A percentile compares a stretch with the other conserved stretches of the same genome.
Conservation (phyloP, 768 basidiomycete species). For the Boletus subcaerulescens region DNA sequence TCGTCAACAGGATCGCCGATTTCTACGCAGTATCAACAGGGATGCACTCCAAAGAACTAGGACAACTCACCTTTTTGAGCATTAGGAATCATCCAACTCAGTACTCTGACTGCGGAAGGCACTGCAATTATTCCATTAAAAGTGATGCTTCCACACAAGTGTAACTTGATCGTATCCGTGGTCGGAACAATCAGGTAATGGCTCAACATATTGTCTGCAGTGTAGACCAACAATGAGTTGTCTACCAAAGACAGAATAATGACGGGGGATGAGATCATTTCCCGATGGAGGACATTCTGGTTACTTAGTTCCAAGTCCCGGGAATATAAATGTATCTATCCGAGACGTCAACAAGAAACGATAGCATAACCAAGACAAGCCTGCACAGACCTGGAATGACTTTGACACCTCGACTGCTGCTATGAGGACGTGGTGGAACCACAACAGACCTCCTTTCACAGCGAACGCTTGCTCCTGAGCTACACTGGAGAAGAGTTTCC, state of each 20-base stretch:
- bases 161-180: slow-evolving; percentile 75
- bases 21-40: slow-evolving; percentile 46
- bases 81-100: slow-evolving; percentile 96
- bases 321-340: slow-evolving; percentile 88
- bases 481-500: slow-evolving; percentile 85
- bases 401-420: slow-evolving; percentile 83
- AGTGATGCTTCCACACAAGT: slow-evolving; percentile 91
- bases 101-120: slow-evolving; percentile 78
- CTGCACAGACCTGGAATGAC: slow-evolving; percentile 62
- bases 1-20: slow-evolving; percentile 94
- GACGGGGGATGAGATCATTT: slow-evolving; percentile 71
- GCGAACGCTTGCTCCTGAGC: slow-evolving; percentile 83
- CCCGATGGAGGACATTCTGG: slow-evolving; percentile 79
- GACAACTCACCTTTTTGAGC: slow-evolving; percentile 80
- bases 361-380: not conserved
- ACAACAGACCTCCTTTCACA: slow-evolving; percentile 88
- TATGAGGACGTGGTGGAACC: slow-evolving; percentile 96
- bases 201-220: slow-evolving; percentile 86
- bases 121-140: slow-evolving; percentile 87
- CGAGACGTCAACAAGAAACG: not conserved
- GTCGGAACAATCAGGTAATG: slow-evolving; percentile 92
- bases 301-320: slow-evolving; percentile 85
- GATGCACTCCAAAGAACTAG: not conserved
- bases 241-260: slow-evolving; percentile 90
- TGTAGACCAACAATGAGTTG: slow-evolving; percentile 92